Conservation (phyloP, 345 rosid species). For the Physaria fendleri region DNA sequence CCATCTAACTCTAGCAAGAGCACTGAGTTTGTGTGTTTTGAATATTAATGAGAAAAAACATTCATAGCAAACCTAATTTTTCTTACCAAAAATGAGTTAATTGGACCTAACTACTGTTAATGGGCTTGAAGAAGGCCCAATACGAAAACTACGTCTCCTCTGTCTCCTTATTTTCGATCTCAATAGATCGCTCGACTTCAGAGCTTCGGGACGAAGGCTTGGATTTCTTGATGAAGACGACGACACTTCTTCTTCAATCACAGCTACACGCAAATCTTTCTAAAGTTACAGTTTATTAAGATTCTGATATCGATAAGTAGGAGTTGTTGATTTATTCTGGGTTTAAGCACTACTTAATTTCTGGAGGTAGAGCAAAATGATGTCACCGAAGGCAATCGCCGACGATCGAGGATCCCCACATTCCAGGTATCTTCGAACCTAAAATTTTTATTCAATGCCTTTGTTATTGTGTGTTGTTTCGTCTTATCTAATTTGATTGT, state of each 20-base stretch:
- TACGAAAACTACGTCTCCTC: neutral
- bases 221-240: constrained; percentile 19
- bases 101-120: no score
- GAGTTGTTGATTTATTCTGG: neutral
- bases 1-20: no score
- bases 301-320: neutral
- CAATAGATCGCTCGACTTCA: constrained; percentile 13
- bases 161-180: neutral
- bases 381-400: constrained; percentile 65
- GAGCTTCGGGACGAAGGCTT: constrained; percentile 1
- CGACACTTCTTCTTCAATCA: constrained; percentile 12
- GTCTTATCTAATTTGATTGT: neutral
- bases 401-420: constrained; percentile 81
- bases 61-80: no score
- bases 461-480: neutral
- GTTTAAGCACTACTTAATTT: neutral
- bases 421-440: constrained; percentile 40
- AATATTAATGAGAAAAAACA: no score
- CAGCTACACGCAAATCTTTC: neutral
- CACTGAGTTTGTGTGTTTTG: no score
- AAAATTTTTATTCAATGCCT: neutral
- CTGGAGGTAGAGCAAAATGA: constrained; percentile 38
- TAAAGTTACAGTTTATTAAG: neutral
- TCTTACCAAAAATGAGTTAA: no score
- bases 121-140: constrained; percentile 14